phyloP scores from a whole-genome alignment of 371 early-diverging fungal species.

The Basidiobolus meristosporus region DNA sequence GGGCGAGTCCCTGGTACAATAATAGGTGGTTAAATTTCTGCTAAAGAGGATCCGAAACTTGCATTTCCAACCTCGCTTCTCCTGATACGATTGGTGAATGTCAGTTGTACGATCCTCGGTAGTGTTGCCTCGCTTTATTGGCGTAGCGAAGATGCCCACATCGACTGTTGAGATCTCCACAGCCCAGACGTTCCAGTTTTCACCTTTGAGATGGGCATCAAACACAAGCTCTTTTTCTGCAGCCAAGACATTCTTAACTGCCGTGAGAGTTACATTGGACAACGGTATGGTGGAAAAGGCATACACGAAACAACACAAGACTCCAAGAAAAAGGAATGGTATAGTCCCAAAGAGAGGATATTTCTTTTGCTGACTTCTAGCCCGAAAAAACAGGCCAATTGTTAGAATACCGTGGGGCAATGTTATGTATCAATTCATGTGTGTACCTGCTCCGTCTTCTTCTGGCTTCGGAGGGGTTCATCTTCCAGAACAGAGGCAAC shows the following conservation, averaged over 20 bases:
- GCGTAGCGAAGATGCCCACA: slow-evolving; percentile 32
- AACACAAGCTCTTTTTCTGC: slow-evolving; percentile 48
- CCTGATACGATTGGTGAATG: no score
- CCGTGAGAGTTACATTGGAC: slow-evolving; percentile 15
- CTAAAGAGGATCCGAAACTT: background rate
- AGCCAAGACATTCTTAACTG: slow-evolving; percentile 32
- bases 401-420: no score
- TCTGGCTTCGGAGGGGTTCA: no score
- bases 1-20: slow-evolving; percentile 13
- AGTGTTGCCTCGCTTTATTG: background rate
- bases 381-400: no score
- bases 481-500: no score
- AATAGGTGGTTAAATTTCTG: background rate
- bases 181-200: slow-evolving; percentile 33
- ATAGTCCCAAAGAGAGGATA: no score
- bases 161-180: slow-evolving; percentile 28
- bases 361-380: no score
- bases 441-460: no score
- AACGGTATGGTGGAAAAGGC: slow-evolving; percentile 12
- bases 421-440: no score
- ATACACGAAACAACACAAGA: slow-evolving; percentile 1
- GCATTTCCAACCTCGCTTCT: no score
- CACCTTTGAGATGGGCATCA: slow-evolving; percentile 27
- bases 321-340: no score
- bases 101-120: background rate